Percentiles rank a stretch among this genome's conserved stretches.
Conservation (phyloP, 148 eudicot species). For the Rheum nobile region DNA sequence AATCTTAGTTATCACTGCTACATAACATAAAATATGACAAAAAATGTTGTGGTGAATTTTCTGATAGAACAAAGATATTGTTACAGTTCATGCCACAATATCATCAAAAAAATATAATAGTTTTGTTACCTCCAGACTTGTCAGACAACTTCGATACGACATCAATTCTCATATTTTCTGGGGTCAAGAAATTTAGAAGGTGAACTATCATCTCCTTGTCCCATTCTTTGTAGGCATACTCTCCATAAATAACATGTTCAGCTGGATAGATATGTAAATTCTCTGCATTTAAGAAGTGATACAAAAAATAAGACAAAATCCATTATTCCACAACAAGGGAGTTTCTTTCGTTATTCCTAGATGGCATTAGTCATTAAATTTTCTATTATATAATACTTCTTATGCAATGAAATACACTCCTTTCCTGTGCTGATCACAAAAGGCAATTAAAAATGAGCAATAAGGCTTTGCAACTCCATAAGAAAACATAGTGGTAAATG, state of each 20-base stretch:
- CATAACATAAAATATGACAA: background rate
- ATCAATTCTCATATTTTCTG: constrained; percentile 87
- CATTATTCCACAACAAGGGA: background rate
- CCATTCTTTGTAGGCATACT: constrained; percentile 81
- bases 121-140: constrained; percentile 43
- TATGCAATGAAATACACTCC: background rate
- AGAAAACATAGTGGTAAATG: no score
- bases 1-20: background rate
- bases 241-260: constrained; percentile 83
- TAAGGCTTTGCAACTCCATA: no score
- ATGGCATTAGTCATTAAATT: background rate
- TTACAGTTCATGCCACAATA: background rate
- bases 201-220: constrained; percentile 50
- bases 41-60: background rate
- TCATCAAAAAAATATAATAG: background rate
- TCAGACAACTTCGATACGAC: constrained; percentile 53
- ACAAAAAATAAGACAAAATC: constrained; percentile 1
- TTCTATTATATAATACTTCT: background rate
- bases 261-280: constrained; percentile 69
- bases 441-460: no score
- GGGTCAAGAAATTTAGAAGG: constrained; percentile 55
- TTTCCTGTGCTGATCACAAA: background rate
- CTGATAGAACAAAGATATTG: background rate
- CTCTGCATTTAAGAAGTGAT: constrained; percentile 9
- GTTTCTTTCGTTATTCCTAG: background rate